These are phyloP conservation scores for Fusarium miscanthi DNA, from an alignment of 2,329 filamentous ascomycete species.

Conservation along the genomic window DNA sequence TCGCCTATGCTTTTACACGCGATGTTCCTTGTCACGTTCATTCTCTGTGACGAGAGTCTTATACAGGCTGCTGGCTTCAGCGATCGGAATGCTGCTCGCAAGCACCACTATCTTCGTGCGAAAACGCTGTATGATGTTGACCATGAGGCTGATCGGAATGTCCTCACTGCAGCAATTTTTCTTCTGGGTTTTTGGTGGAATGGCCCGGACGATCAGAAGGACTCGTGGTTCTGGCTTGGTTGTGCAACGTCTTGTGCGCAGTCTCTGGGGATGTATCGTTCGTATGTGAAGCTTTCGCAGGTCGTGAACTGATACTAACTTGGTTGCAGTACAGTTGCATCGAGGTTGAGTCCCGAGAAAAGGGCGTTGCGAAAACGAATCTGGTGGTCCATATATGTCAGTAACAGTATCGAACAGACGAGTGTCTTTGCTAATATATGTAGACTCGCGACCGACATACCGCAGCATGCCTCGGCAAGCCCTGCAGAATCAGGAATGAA, in stretches of 20 bases:
- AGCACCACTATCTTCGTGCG: constrained; percentile 27
- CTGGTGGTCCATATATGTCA: constrained; percentile 40
- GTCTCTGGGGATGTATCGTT: constrained; percentile 33
- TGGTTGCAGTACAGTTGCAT: neutral
- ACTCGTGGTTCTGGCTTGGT: constrained; percentile 35
- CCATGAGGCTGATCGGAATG: constrained; percentile 16
- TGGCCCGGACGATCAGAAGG: constrained; percentile 36
- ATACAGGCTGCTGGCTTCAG: constrained; percentile 20
- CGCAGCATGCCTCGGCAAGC: constrained; percentile 27
- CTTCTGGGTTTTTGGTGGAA: constrained; percentile 38
- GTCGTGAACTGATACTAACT: fast-evolving
- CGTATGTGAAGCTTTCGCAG: neutral
- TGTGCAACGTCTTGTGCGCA: constrained; percentile 34
- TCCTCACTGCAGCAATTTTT: constrained; percentile 11
- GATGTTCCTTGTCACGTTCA: constrained; percentile 22
- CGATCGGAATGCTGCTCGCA: constrained; percentile 27
- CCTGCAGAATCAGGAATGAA: constrained; percentile 36
- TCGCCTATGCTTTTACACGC: constrained; percentile 20
- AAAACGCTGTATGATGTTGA: constrained; percentile 33
- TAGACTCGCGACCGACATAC: constrained; percentile 35
- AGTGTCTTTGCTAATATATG: fast-evolving
- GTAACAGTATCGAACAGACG: fast-evolving
- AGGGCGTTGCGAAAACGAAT: constrained; percentile 26
- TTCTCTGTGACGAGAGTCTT: constrained; percentile 16
- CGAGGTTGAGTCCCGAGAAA: neutral